These are phyloP conservation scores for Epicoccum sorghinum DNA, from an alignment of 2,329 filamentous ascomycete species.

Conservation along the genomic window DNA sequence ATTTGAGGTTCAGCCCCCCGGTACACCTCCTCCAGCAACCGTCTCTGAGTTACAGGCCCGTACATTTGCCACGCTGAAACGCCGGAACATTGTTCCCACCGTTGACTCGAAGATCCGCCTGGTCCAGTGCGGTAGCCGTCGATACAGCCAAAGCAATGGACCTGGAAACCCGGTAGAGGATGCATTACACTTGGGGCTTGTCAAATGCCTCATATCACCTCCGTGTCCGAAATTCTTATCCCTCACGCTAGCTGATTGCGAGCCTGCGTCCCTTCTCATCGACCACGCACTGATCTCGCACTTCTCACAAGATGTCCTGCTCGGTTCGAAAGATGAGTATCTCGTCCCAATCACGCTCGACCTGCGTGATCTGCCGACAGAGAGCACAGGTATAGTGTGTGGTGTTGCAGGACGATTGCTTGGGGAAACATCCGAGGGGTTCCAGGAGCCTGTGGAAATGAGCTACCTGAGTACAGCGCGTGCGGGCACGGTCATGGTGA, in stretches of 20 bases:
- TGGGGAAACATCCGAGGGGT: conserved; percentile 63
- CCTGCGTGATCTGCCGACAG: conserved; percentile 77
- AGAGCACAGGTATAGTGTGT: conserved; percentile 93
- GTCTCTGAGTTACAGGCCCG: conserved; percentile 79
- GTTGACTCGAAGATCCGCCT: conserved; percentile 73
- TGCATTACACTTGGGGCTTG: conserved; percentile 54
- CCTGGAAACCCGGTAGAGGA: conserved; percentile 47
- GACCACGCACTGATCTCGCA: conserved; percentile 70
- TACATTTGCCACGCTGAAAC: conserved; percentile 84
- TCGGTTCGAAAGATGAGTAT: conserved; percentile 74
- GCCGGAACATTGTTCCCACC: conserved; percentile 74
- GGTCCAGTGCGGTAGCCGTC: conserved; percentile 78
- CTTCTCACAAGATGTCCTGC: conserved; percentile 66
- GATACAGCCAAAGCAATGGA: conserved; percentile 44
- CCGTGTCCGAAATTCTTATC: conserved; percentile 72
- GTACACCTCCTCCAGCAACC: conserved; percentile 77
- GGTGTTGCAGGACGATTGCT: conserved; percentile 86
- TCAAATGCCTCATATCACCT: conserved; percentile 55
- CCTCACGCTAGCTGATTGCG: conserved; percentile 73
- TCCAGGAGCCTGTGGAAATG: conserved; percentile 68
- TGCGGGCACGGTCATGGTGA: conserved; percentile 87
- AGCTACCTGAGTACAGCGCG: conserved; percentile 89
- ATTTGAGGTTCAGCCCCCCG: conserved; percentile 58
- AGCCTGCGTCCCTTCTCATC: conserved; percentile 74
- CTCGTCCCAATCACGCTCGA: conserved; percentile 89